A percentile compares a stretch with the other conserved stretches of the same genome.
Evolutionary conservation across 139 green algal genomes (phyloP).

Genomic region (Chlamydomonas applanata): DNA sequence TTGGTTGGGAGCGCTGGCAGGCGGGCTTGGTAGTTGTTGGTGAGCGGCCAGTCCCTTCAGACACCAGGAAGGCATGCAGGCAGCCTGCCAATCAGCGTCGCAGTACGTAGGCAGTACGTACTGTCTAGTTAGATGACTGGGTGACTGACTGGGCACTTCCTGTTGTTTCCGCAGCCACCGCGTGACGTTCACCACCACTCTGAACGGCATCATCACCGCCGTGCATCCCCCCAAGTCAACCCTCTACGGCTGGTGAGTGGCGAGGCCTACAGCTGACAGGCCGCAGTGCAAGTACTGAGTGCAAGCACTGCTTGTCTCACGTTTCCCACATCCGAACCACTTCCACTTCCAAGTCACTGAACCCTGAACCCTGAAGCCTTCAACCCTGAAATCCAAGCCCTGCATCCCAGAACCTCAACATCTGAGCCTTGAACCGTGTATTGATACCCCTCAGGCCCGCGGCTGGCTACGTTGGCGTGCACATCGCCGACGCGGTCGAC

Average conservation of each 20-base stretch:
- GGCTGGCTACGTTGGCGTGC: not conserved
- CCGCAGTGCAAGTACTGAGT: too few species aligned
- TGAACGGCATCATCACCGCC: not conserved
- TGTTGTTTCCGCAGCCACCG: too few species aligned
- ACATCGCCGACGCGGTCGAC: conserved; percentile 17
- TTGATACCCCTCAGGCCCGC: not conserved
- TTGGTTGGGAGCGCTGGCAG: too few species aligned
- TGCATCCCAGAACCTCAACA: not conserved
- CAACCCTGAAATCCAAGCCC: not conserved
- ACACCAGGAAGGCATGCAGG: not conserved
- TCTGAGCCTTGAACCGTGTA: not conserved
- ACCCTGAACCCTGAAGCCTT: not conserved
- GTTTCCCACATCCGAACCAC: too few species aligned
- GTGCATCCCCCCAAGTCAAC: too few species aligned
- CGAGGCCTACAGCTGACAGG: not conserved
- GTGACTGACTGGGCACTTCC: too few species aligned
- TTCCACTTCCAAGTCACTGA: not conserved
- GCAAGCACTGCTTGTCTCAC: too few species aligned
- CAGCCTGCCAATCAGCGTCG: conserved; percentile 1
- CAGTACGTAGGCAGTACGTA: not conserved
- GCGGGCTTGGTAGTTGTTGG: not conserved
- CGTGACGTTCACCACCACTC: not conserved
- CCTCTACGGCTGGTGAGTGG: not conserved
- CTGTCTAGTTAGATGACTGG: not conserved
- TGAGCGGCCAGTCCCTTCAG: conserved; percentile 20